phyloP scores from a whole-genome alignment of 2,329 filamentous ascomycete species.

The Beauveria asiatica region DNA sequence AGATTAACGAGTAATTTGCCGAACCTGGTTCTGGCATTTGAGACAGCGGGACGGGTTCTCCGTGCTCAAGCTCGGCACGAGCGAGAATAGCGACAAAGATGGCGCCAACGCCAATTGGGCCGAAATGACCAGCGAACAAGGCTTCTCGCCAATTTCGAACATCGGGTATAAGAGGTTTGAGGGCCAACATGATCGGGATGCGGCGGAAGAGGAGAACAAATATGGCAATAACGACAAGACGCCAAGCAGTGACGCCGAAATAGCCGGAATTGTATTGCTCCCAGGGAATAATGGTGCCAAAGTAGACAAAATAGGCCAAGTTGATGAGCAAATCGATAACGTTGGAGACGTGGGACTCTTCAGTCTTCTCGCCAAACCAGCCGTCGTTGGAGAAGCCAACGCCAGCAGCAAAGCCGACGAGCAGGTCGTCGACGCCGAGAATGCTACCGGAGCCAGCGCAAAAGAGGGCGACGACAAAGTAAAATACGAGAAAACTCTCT shows the following conservation, averaged over 20 bases:
- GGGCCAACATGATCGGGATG: slow-evolving; percentile 83
- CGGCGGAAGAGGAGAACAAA: slow-evolving; percentile 93
- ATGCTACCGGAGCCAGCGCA: slow-evolving; percentile 90
- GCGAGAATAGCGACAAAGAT: slow-evolving; percentile 93
- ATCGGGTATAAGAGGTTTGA: slow-evolving; percentile 92
- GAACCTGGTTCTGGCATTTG: slow-evolving; percentile 46
- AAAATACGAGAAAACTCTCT: slow-evolving; percentile 97
- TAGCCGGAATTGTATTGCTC: slow-evolving; percentile 70
- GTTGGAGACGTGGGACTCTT: slow-evolving; percentile 97
- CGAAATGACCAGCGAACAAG: slow-evolving; percentile 93
- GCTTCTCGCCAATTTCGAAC: slow-evolving; percentile 98
- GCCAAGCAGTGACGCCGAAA: slow-evolving; percentile 76
- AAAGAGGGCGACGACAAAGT: slow-evolving; percentile 93
- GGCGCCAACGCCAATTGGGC: slow-evolving; percentile 92
- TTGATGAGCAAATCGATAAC: slow-evolving; percentile 97
- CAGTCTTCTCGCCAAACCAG: slow-evolving; percentile 97
- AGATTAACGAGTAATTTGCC: slow-evolving; percentile 61
- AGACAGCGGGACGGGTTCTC: slow-evolving; percentile 63
- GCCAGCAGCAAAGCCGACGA: slow-evolving; percentile 89
- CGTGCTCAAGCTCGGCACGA: slow-evolving; percentile 78
- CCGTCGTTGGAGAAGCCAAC: slow-evolving; percentile 99
- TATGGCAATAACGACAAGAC: slow-evolving; percentile 85
- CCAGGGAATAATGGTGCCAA: slow-evolving; percentile 97
- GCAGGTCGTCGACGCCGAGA: slow-evolving; percentile 82
- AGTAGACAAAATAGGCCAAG: slow-evolving; percentile 95